Evolutionary conservation across 1,139 yeast genomes (phyloP).

Genomic region (Suhomyces panamericanus): DNA sequence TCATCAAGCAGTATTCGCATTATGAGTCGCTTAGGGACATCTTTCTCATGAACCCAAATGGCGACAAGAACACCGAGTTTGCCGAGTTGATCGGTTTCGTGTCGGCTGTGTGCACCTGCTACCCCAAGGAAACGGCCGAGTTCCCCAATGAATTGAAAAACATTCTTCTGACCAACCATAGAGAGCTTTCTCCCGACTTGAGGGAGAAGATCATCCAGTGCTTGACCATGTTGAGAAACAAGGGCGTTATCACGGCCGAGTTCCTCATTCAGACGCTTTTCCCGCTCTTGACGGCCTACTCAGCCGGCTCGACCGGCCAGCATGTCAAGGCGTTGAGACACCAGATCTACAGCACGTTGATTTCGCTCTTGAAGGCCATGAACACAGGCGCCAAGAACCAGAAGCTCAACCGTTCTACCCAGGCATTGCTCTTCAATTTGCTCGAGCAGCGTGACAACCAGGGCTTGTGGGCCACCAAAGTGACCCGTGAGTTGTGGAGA

Average conservation of each 20-base stretch:
- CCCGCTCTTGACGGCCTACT: slow-evolving; percentile 69
- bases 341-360: slow-evolving; percentile 77
- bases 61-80: slow-evolving; percentile 69
- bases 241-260: slow-evolving; percentile 79
- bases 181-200: slow-evolving; percentile 77
- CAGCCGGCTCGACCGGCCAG: slow-evolving; percentile 49
- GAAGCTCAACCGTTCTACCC: slow-evolving; percentile 83
- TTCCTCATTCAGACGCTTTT: slow-evolving; percentile 80
- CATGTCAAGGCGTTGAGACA: slow-evolving; percentile 82
- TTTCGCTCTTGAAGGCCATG: slow-evolving; percentile 74
- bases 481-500: slow-evolving; percentile 95
- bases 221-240: slow-evolving; percentile 85
- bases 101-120: slow-evolving; percentile 86
- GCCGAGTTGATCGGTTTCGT: slow-evolving; percentile 86
- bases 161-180: slow-evolving; percentile 71
- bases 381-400: slow-evolving; percentile 86
- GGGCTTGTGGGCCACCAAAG: slow-evolving; percentile 95
- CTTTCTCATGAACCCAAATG: slow-evolving; percentile 65
- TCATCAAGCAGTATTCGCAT: slow-evolving; percentile 86
- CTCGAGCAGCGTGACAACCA: slow-evolving; percentile 75
- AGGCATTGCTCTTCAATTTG: slow-evolving; percentile 83
- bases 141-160: slow-evolving; percentile 80
- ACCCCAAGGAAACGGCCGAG: slow-evolving; percentile 80
- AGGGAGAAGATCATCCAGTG: slow-evolving; percentile 91
- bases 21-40: slow-evolving; percentile 89